Conservation (phyloP, 352 stramenopile species). For the Thalassiosira gravida region DNA sequence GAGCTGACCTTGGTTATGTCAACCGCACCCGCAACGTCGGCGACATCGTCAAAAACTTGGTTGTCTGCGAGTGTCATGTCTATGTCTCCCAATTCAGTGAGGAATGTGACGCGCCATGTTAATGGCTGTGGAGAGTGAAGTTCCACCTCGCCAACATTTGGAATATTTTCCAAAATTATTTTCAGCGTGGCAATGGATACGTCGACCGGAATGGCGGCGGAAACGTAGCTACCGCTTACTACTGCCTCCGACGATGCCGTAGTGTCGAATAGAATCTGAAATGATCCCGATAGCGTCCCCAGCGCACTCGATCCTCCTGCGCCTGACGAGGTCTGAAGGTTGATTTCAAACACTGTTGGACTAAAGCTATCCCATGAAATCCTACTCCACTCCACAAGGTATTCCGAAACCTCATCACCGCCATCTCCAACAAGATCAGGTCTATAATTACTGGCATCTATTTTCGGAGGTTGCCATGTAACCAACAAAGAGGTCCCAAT, state of each 20-base stretch:
- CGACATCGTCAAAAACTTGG: slow-evolving; percentile 46
- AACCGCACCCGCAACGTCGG: slow-evolving; percentile 30
- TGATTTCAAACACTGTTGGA: slow-evolving; percentile 54
- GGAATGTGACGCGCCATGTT: slow-evolving; percentile 70
- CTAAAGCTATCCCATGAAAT: slow-evolving; percentile 80
- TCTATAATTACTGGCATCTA: slow-evolving; percentile 72
- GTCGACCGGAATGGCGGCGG: slow-evolving; percentile 86
- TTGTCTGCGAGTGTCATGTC: slow-evolving; percentile 46
- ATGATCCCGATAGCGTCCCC: slow-evolving; percentile 49
- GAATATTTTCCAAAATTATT: slow-evolving; percentile 90
- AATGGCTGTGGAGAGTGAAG: slow-evolving; percentile 74
- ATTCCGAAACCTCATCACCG: slow-evolving; percentile 88
- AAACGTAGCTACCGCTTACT: slow-evolving; percentile 50
- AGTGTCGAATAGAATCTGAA: slow-evolving; percentile 53
- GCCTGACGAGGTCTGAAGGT: slow-evolving; percentile 35
- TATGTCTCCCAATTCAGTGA: slow-evolving; percentile 70
- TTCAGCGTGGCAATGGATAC: slow-evolving; percentile 82
- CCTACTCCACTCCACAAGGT: slow-evolving; percentile 93
- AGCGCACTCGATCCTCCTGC: slow-evolving; percentile 32
- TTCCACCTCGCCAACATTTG: slow-evolving; percentile 91
- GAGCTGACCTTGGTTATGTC: slow-evolving; percentile 39
- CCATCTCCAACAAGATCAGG: slow-evolving; percentile 88
- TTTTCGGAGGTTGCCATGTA: slow-evolving; percentile 79
- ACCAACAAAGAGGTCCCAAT: slow-evolving; percentile 89
- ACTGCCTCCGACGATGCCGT: slow-evolving; percentile 35